These are phyloP conservation scores for Dysphania ambrosioides DNA, from an alignment of 148 eudicot genomes.

Conservation along the genomic window DNA sequence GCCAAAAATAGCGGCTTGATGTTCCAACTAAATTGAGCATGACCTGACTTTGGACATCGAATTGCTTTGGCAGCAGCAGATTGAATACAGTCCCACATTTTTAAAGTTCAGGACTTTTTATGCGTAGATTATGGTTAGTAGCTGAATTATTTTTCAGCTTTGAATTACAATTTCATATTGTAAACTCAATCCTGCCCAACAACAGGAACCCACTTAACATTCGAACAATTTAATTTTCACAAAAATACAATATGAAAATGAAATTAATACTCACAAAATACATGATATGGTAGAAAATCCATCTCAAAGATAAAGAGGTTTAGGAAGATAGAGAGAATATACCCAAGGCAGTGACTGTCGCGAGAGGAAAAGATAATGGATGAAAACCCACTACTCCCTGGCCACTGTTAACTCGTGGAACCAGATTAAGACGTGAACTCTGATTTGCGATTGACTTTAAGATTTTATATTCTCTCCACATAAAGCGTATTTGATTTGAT, in stretches of 20 bases:
- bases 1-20: conserved; percentile 8
- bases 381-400: too few relatives aligned
- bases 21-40: background rate
- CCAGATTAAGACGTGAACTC: too few relatives aligned
- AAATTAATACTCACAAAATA: background rate
- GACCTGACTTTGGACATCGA: background rate
- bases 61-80: background rate
- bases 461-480: too few relatives aligned
- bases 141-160: background rate
- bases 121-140: background rate
- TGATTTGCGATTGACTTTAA: too few relatives aligned
- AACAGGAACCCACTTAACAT: background rate
- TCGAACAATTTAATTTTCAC: background rate
- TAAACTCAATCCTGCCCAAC: background rate
- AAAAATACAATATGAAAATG: background rate
- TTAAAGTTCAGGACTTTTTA: background rate
- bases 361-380: background rate
- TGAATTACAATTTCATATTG: background rate
- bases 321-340: background rate
- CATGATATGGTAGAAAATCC: background rate
- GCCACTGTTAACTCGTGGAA: too few relatives aligned
- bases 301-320: too few relatives aligned
- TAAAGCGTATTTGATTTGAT: too few relatives aligned
- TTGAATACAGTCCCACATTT: conserved; percentile 24
- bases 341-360: conserved; percentile 8